These are phyloP conservation scores for Geotrichum restrictum DNA, from an alignment of 1,139 yeast species.

Conservation along the genomic window DNA sequence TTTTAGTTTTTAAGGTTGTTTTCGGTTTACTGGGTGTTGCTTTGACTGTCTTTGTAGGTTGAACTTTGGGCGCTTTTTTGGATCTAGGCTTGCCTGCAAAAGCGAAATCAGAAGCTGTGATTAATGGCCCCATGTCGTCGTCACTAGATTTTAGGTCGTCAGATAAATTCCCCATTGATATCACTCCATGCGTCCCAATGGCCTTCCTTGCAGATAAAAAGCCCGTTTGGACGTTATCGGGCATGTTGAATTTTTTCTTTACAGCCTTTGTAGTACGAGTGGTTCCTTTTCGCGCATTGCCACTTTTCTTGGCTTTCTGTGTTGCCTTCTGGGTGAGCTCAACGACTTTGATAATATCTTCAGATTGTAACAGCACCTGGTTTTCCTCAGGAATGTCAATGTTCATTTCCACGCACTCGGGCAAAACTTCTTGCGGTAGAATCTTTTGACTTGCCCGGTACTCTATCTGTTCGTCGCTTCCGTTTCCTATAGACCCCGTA, in stretches of 20 bases:
- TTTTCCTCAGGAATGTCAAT: slow-evolving; percentile 73
- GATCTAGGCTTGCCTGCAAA: background rate
- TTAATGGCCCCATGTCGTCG: slow-evolving; percentile 5
- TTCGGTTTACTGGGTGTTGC: background rate
- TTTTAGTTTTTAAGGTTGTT: background rate
- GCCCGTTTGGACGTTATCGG: slow-evolving; percentile 71
- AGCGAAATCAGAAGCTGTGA: background rate
- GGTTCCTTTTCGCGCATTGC: slow-evolving; percentile 18
- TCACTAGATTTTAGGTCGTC: background rate
- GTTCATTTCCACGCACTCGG: slow-evolving; percentile 51
- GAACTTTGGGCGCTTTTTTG: background rate
- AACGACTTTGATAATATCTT: slow-evolving; percentile 60
- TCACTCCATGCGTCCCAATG: background rate
- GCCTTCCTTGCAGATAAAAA: slow-evolving; percentile 41
- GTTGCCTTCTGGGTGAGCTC: slow-evolving; percentile 16
- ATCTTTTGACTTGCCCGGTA: slow-evolving; percentile 53
- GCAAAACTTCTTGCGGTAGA: slow-evolving; percentile 54
- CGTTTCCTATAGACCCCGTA: slow-evolving; percentile 22
- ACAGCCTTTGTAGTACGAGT: slow-evolving; percentile 33
- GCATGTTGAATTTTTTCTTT: slow-evolving; percentile 57
- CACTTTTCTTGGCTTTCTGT: slow-evolving; percentile 15
- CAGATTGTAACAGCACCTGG: slow-evolving; percentile 49
- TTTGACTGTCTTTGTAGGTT: background rate
- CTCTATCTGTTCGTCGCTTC: slow-evolving; percentile 33
- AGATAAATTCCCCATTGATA: background rate